A percentile compares a stretch with the other conserved stretches of the same genome.
phyloP scores from a whole-genome alignment of 345 rosid species.

The Syzygium grande region DNA sequence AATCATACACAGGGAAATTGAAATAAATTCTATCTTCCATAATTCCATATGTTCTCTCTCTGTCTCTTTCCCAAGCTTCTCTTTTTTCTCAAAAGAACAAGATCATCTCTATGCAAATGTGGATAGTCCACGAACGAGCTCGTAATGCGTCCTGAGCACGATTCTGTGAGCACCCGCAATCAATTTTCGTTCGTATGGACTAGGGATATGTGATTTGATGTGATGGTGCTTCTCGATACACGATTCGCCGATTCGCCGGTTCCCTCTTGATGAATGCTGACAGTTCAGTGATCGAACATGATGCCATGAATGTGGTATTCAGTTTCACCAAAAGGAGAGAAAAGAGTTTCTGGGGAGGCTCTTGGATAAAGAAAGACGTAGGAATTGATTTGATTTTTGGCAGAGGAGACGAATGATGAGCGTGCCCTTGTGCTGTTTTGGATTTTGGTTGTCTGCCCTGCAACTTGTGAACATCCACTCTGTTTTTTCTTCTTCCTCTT shows the following conservation, averaged over 20 bases:
- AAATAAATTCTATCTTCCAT: neutral
- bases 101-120: neutral
- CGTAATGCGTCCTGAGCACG: neutral
- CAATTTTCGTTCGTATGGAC: neutral
- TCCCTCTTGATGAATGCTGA: neutral
- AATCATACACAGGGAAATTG: neutral
- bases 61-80: neutral
- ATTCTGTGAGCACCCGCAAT: neutral
- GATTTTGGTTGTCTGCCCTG: neutral
- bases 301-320: neutral
- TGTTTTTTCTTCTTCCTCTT: neutral
- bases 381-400: neutral
- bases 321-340: neutral
- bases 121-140: neutral
- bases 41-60: neutral
- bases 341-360: neutral
- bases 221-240: neutral
- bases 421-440: neutral
- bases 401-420: neutral
- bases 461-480: neutral
- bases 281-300: neutral
- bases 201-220: neutral
- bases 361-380: neutral
- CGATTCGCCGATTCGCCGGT: neutral
- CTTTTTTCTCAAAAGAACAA: neutral